Evolutionary conservation across 768 basidiomycete genomes (phyloP), one percentile per base, ranked within the genome.

Genomic region (Fomitopsis pulvina): DNA sequence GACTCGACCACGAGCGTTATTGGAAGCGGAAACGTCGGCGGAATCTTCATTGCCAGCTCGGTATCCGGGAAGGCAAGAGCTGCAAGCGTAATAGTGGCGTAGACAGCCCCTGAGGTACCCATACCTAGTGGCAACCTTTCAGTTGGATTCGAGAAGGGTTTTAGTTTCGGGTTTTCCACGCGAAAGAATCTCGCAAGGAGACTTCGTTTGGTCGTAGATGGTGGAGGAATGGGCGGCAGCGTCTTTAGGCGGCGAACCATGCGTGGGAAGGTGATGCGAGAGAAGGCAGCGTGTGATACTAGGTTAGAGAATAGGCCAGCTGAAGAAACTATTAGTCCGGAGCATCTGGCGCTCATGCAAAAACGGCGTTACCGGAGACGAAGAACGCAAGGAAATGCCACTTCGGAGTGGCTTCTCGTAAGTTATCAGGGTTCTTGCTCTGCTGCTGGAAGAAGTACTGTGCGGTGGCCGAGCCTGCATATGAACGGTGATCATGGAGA

Each of bases 341-440:
- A 29, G 4, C 34, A 10, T 10, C 21, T 2, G 22, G 12, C 1
- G 14, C 20, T 7, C 4, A 7, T 44, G 27, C 21, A 48, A 37
- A 54, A 10, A n/a, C n/a, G n/a, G n/a, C n/a, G n/a, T n/a, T 57
- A 87, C 89, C 86, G 39, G 85, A 79, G 39, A 91, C 58, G 60
- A 83, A 87, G 69, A 96, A 90, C 1, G 86, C 85, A 4, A 90
- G 67, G 64, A 93, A 86, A 63, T 96, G 92, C 64, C 79, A 88
- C 24, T 74, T 72, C 9, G 78, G 68, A 6, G 84, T 84, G 1
- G 87, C 76, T 59, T 92, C 85, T 20, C 79, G 72, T 3, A 80
- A 66, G 4, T 62, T 41, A 20, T 41, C 39, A 5, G 39, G 25
- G 22, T 26, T 24, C 4, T 41, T 8, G 16, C 26, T 26, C 9